Base-by-base conservation (phyloP, 2,329 filamentous ascomycete genomes). In the Colletotrichum sp. region DNA sequence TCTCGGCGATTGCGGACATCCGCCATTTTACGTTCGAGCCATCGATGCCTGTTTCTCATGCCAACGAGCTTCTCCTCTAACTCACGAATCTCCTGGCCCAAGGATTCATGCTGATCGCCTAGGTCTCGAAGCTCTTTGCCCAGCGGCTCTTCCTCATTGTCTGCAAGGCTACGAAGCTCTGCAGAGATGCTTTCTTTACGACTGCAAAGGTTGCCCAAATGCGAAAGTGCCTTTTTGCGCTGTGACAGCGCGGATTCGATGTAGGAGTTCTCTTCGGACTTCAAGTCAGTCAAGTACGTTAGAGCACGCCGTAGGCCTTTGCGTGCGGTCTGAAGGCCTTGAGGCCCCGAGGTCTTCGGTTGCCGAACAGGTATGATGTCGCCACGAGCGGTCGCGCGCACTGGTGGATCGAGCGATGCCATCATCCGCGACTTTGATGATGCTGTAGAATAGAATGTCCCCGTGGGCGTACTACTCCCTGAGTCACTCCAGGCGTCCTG, bases 1-100 rank as follows among this genome's bases (percentile, higher is more conserved):
- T 95, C 94, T 48, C 93, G 87, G 70, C 89, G 89, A 79, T 93
- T 95, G 77, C 89, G 89, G 2, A 92, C 88, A 71, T 93, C 91
- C 8, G 90, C 88, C 62, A 95, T 91, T 80, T 91, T 89, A 4
- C 88, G 88, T 76, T 90, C 84, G 1, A 96, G 83, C 81, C 88
- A 89, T n/a, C 89, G 86, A 78, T 92, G 91, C 32, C 90, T 87
- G 63, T 88, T 89, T 79, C 91, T 91, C 84, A 95, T 87, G 5
- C 88, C 88, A 28, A 88, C 86, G 3, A 96, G 86, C 78, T 90
- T 90, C 79, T 92, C 88, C 82, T 96, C 93, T 36, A 95, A 86
- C 66, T 91, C 88, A 12, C 87, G 85, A 64, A 96, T 96, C 76
- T 95, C 92, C 6, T 85, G 83, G n/a, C 90, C 89, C 4, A 96